phyloP scores from a whole-genome alignment of 305 asterid genomes.

The Nicotiana rustica region DNA sequence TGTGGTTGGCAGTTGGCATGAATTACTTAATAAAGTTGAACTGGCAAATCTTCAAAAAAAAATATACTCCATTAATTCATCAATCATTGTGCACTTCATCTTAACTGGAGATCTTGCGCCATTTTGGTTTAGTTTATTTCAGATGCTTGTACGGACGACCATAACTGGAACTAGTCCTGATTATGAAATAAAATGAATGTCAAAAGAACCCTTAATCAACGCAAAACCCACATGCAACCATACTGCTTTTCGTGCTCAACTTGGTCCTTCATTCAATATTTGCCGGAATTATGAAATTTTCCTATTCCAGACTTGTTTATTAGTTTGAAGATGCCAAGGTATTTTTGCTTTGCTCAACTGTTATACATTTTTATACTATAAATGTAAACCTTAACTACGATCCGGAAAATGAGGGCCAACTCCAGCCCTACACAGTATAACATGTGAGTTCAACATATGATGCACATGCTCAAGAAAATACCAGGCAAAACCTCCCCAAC shows the following conservation, averaged over 20 bases:
- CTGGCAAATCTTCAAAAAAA: neutral
- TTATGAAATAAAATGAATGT: constrained; percentile 33
- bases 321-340: constrained; percentile 36
- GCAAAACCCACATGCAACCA: constrained; percentile 46
- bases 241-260: neutral
- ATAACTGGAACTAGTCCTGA: constrained; percentile 35
- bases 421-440: neutral
- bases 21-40: neutral
- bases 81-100: constrained; percentile 11
- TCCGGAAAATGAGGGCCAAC: neutral
- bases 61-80: neutral
- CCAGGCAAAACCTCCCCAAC: neutral
- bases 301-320: neutral
- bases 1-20: constrained; percentile 11
- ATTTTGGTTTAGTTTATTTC: neutral
- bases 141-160: constrained; percentile 30
- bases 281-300: neutral
- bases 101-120: constrained; percentile 15
- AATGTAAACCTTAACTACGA: neutral
- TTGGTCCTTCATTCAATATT: neutral
- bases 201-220: constrained; percentile 44
- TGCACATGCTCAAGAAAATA: constrained; percentile 20
- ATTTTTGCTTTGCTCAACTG: constrained; percentile 39
- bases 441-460: neutral
- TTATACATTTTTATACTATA: neutral